These are phyloP conservation scores for Aspergillus egyptiacus DNA, from an alignment of 495 filamentous ascomycete species.

Conservation along the genomic window DNA sequence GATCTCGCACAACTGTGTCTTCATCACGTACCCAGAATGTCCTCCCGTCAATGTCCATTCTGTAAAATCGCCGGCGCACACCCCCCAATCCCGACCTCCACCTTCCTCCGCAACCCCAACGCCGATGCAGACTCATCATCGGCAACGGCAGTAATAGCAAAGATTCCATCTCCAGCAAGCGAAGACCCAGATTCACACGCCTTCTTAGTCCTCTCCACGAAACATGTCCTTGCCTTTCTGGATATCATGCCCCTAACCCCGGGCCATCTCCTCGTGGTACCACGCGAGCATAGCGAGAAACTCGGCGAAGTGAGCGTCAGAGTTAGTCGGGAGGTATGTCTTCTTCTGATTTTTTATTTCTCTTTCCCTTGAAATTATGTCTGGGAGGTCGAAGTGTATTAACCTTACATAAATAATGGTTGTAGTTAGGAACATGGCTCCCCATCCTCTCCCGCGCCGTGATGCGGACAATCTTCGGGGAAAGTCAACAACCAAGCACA, in stretches of 20 bases:
- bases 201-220: slow-evolving; percentile 69
- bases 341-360: slow-evolving; percentile 1
- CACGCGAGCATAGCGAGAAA: slow-evolving; percentile 65
- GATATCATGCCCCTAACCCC: slow-evolving; percentile 80
- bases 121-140: slow-evolving; percentile 13
- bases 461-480: slow-evolving; percentile 41
- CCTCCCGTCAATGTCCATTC: slow-evolving; percentile 26
- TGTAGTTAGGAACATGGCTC: slow-evolving; percentile 59
- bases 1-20: too few species aligned
- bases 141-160: slow-evolving; percentile 18
- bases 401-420: too few species aligned
- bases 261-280: slow-evolving; percentile 73
- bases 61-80: slow-evolving; percentile 37
- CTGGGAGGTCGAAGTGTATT: too few species aligned
- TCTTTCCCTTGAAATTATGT: slow-evolving; percentile 1
- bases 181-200: slow-evolving; percentile 31
- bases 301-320: slow-evolving; percentile 55
- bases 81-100: slow-evolving; percentile 36
- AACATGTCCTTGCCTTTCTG: slow-evolving; percentile 71
- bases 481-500: slow-evolving; percentile 10
- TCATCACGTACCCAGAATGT: background rate
- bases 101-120: slow-evolving; percentile 24
- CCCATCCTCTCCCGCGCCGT: slow-evolving; percentile 69
- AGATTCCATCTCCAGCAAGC: background rate
- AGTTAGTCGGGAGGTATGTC: slow-evolving; percentile 48